Conservation (phyloP, 2,329 filamentous ascomycete species). For the Pleoardoris graminearum region DNA sequence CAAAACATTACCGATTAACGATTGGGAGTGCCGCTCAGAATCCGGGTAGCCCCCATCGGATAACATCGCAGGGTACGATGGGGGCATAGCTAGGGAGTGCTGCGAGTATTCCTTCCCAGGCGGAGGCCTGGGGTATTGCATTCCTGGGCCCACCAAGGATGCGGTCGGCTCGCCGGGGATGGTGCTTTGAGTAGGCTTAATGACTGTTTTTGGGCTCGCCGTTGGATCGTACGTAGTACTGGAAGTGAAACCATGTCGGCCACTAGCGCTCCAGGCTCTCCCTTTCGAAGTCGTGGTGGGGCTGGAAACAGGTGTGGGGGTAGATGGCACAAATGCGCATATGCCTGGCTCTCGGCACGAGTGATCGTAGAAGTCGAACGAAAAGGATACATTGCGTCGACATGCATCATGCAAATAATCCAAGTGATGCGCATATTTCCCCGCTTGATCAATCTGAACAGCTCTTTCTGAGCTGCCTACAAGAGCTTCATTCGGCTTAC, state of each 20-base stretch:
- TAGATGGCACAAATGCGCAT: background rate
- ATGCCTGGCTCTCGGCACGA: constrained; percentile 20
- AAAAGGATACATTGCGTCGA: constrained; percentile 23
- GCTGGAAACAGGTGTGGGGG: background rate
- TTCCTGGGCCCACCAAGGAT: background rate
- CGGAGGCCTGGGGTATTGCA: background rate
- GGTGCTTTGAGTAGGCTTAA: background rate
- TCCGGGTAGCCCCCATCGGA: background rate
- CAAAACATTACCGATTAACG: background rate
- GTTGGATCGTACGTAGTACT: background rate
- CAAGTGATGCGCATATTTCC: constrained; percentile 31
- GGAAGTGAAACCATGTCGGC: background rate
- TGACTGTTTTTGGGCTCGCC: background rate
- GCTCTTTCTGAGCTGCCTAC: background rate
- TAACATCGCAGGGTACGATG: background rate
- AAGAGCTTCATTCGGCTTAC: background rate
- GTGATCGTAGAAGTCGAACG: constrained; percentile 40
- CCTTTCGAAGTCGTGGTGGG: background rate
- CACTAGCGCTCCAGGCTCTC: background rate
- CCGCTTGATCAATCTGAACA: constrained; percentile 34
- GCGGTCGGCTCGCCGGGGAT: background rate
- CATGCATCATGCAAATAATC: constrained; percentile 27
- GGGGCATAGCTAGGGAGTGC: background rate
- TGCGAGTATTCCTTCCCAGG: background rate
- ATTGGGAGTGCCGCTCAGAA: background rate